Conservation (phyloP, 2,329 filamentous ascomycete species). For the Grosmannia huntii region DNA sequence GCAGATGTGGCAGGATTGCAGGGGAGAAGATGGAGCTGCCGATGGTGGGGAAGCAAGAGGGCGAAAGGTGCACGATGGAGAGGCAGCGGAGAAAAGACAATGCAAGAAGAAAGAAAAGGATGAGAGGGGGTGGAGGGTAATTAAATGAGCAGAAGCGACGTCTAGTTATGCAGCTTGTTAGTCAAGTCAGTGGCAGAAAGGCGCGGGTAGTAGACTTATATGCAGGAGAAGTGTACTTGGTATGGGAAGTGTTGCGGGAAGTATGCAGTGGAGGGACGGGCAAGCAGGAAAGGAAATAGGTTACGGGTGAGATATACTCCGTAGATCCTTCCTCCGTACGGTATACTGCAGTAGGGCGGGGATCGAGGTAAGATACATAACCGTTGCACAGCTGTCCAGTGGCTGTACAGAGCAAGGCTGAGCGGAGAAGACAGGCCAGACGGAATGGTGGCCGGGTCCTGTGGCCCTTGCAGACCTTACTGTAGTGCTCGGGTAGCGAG, state of each 20-base stretch:
- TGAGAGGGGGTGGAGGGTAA: not conserved
- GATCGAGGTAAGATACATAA: no score
- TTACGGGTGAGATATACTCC: not conserved
- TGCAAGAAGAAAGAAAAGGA: not conserved
- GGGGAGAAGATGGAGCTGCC: not conserved
- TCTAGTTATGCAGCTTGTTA: not conserved
- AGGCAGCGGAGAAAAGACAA: not conserved
- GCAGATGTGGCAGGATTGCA: not conserved
- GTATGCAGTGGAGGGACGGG: not conserved
- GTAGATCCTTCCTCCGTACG: no score
- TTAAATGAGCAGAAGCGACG: not conserved
- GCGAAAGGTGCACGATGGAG: not conserved
- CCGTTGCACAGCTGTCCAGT: not conserved
- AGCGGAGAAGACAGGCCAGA: not conserved
- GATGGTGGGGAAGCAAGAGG: not conserved
- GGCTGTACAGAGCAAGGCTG: not conserved
- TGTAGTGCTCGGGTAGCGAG: not conserved
- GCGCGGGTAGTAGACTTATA: not conserved
- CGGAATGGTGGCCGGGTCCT: not conserved
- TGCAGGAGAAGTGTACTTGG: not conserved
- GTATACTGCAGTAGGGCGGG: not conserved
- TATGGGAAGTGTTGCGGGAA: not conserved
- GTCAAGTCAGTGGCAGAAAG: not conserved
- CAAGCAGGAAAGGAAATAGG: not conserved
- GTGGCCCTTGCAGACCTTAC: not conserved